Percentiles rank a stretch among this genome's conserved stretches.
Evolutionary conservation across 352 stramenopile genomes (phyloP).

Genomic region (Globisporangium sylvaticum): DNA sequence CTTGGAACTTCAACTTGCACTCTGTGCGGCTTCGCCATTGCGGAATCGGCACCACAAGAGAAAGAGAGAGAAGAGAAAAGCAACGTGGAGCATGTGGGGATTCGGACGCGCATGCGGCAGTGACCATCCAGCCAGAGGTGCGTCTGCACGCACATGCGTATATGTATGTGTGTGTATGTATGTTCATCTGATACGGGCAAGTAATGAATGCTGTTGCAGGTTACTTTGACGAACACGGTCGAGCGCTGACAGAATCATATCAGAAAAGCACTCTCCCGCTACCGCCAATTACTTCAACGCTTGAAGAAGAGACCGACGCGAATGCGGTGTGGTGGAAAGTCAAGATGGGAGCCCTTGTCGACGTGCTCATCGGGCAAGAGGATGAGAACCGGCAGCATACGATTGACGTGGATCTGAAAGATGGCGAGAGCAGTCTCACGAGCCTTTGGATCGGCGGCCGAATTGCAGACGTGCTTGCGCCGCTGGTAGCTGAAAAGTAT

Average conservation of each 20-base stretch:
- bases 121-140: neutral
- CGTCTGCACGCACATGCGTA: neutral
- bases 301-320: neutral
- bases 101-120: neutral
- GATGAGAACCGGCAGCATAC: neutral
- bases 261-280: neutral
- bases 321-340: neutral
- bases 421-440: neutral
- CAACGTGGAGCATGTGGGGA: conserved; percentile 7
- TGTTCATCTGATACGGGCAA: neutral
- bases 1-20: conserved; percentile 17
- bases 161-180: neutral
- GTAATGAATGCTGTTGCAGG: neutral
- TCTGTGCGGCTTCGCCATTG: neutral
- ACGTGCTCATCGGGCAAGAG: neutral
- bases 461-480: neutral
- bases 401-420: neutral
- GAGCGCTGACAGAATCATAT: neutral
- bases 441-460: neutral
- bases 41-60: neutral
- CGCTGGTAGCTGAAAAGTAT: neutral
- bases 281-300: neutral
- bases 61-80: neutral
- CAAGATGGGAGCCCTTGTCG: neutral
- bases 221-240: conserved; percentile 4